phyloP scores from a whole-genome alignment of 768 basidiomycete genomes.

The Suillus variegatus region DNA sequence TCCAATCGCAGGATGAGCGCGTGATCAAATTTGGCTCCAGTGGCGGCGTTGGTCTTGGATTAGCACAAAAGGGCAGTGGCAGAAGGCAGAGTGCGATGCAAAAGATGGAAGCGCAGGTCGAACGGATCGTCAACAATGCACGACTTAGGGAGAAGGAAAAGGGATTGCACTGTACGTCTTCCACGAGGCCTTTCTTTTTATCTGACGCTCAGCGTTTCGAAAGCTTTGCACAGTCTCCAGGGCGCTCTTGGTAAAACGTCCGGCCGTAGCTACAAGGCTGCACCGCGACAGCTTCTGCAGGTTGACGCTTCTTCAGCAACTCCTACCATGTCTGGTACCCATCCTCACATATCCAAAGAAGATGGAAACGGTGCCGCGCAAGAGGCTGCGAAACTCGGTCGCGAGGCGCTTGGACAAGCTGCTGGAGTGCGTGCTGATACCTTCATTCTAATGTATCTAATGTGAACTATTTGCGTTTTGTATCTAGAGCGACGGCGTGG shows the following conservation, averaged over 20 bases:
- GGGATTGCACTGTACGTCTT: constrained; percentile 54
- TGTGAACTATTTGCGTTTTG: background rate
- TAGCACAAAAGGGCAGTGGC: constrained; percentile 60
- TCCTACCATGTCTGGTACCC: constrained; percentile 42
- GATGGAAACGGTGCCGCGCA: constrained; percentile 62
- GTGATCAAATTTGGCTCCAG: constrained; percentile 84
- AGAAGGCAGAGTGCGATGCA: constrained; percentile 87
- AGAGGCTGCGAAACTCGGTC: constrained; percentile 75
- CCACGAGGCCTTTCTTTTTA: background rate
- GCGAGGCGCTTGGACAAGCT: constrained; percentile 66
- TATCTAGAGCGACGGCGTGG: constrained; percentile 58
- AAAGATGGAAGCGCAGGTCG: constrained; percentile 93
- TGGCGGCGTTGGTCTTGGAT: constrained; percentile 83
- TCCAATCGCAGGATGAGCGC: constrained; percentile 70
- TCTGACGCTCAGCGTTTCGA: background rate
- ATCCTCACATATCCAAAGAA: constrained; percentile 54
- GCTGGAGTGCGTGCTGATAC: constrained; percentile 44
- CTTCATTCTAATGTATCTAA: background rate
- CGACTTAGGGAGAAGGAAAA: constrained; percentile 86
- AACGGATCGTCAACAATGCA: constrained; percentile 92
- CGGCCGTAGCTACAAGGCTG: constrained; percentile 90
- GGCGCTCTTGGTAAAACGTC: constrained; percentile 96
- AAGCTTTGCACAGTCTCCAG: constrained; percentile 77
- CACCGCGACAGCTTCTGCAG: constrained; percentile 94
- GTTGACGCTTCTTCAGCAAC: constrained; percentile 59